Base-by-base conservation (phyloP, 805 yeast species). In the Metschnikowia drakensbergensis region DNA sequence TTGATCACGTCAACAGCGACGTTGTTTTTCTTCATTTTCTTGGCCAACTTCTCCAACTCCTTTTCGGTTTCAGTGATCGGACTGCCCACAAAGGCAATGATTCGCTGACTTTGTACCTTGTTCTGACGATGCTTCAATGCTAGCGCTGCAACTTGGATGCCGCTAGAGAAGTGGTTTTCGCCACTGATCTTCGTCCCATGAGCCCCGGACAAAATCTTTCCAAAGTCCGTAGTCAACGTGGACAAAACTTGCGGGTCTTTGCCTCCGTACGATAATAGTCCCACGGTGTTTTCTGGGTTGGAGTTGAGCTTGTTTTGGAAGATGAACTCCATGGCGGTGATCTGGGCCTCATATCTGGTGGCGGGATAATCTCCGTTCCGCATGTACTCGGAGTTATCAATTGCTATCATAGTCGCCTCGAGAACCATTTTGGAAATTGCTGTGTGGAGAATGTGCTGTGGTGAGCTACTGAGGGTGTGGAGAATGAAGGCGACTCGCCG, bases 41-140 rank as follows among this genome's bases (percentile, higher is more conserved):
- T 89, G 33, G 96, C 97, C 63, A 94, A 76, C 62, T 81, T 86
- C 59, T 86, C 86, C 54, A 94, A 76, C 25, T 86, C 92, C 60
- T 79, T 80, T 48, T 81, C 84, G 11, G 75, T 69, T 50, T 87
- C 94, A 28, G 64, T 66, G 41, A 94, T 75, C 29, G 98, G 98
- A 50, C 88, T 80, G 13, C 96, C 97, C 37, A 90, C 89, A 68
- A 94, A 94, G 34, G 82, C 88, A 50, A 94, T 79, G 51, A 94
- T 87, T 57, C 99, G 80, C 70, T 90, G 97, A 57, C 81, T 86
- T 66, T 90, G 98, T 5, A 85, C 84, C 68, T 87, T 90, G 71
- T 94, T 92, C 67, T 90, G 97, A 62, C 99, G 88, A 71, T 92
- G 97, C 65, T 91, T 94, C 63, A 92, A 81, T 17, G 97, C 97